Conservation (phyloP, 148 eudicot genomes). For the Gaultheria prostrata region DNA sequence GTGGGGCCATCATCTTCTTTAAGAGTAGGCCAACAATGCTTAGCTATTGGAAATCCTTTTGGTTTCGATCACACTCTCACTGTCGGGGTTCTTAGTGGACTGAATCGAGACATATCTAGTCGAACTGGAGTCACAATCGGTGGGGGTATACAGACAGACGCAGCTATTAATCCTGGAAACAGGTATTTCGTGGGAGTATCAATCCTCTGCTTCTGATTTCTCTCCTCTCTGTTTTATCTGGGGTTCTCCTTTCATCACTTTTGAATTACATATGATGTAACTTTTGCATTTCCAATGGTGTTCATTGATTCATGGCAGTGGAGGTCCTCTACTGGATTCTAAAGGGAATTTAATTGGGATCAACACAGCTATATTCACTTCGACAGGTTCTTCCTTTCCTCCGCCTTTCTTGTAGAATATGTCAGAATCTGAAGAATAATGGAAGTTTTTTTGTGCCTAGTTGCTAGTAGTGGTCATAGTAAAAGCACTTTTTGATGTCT, state of each 20-base stretch:
- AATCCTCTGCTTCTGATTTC: slow-evolving; percentile 7
- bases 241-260: background rate
- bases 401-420: background rate
- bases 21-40: slow-evolving; percentile 94
- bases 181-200: slow-evolving; percentile 41
- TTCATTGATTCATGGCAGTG: slow-evolving; percentile 47
- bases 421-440: background rate
- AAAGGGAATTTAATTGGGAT: slow-evolving; percentile 94
- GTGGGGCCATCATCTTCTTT: slow-evolving; percentile 78
- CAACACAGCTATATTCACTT: slow-evolving; percentile 95
- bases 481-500: slow-evolving; percentile 6
- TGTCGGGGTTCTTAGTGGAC: slow-evolving; percentile 91
- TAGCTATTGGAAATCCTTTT: slow-evolving; percentile 99
- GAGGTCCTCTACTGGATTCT: slow-evolving; percentile 92
- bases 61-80: slow-evolving; percentile 99
- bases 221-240: background rate
- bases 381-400: slow-evolving; percentile 58
- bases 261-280: background rate
- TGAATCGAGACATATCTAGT: slow-evolving; percentile 92
- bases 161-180: slow-evolving; percentile 98
- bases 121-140: slow-evolving; percentile 96
- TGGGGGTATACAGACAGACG: slow-evolving; percentile 98
- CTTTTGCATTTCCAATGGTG: slow-evolving; percentile 12
- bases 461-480: background rate
- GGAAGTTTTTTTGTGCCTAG: background rate